Conservation (phyloP, 2,329 filamentous ascomycete genomes). For the Davidsoniella virescens region DNA sequence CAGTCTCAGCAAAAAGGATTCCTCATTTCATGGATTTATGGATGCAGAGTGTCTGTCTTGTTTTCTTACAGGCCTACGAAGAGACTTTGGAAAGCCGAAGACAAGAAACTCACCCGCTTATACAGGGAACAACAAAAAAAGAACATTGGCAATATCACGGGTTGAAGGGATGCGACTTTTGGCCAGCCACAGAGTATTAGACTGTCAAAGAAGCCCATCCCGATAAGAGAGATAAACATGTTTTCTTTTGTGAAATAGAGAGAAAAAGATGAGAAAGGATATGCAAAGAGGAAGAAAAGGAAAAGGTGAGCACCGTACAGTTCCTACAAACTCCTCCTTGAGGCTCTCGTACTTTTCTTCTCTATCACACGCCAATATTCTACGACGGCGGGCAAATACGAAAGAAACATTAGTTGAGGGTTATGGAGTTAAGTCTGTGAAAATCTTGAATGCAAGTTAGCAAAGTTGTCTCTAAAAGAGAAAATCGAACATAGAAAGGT, state of each 20-base stretch:
- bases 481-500: not conserved
- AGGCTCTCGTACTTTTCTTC: slow-evolving; percentile 76
- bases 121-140: not conserved
- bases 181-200: too few species aligned
- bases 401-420: not conserved
- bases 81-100: slow-evolving; percentile 8
- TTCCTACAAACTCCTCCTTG: slow-evolving; percentile 64
- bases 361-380: slow-evolving; percentile 86
- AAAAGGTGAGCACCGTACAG: slow-evolving; percentile 44
- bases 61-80: not conserved
- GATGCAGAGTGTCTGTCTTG: not conserved
- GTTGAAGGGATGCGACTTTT: too few species aligned
- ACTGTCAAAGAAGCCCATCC: too few species aligned
- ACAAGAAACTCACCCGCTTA: slow-evolving; percentile 6
- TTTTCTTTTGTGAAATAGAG: too few species aligned
- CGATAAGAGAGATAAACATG: too few species aligned
- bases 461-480: slow-evolving; percentile 1
- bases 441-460: slow-evolving; percentile 8
- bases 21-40: slow-evolving; percentile 14
- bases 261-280: too few species aligned
- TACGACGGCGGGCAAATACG: slow-evolving; percentile 24
- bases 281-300: slow-evolving; percentile 12
- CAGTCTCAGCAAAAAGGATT: slow-evolving; percentile 29
- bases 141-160: not conserved
- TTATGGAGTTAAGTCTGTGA: slow-evolving; percentile 1